Percentiles rank a stretch among this genome's conserved stretches.
Conservation (phyloP, 495 filamentous ascomycete species). For the Neurospora intermedia region DNA sequence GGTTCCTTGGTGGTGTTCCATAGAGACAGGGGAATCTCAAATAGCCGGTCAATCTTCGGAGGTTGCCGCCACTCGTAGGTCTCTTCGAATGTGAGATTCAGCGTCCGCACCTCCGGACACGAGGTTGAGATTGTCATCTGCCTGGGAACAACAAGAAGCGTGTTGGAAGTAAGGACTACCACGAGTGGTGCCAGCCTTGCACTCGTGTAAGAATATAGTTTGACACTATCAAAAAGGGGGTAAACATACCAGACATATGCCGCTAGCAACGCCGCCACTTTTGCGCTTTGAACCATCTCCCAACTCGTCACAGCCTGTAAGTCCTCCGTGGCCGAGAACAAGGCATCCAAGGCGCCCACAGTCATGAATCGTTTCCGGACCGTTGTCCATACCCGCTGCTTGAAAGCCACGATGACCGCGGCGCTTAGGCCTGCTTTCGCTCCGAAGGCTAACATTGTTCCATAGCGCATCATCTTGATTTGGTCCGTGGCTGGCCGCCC, state of each 20-base stretch:
- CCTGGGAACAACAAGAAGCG: slow-evolving; percentile 20
- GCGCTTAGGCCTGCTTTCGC: slow-evolving; percentile 27
- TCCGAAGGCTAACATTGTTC: slow-evolving; percentile 22
- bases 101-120: slow-evolving; percentile 21
- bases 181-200: slow-evolving; percentile 21
- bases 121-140: slow-evolving; percentile 2
- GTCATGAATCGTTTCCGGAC: slow-evolving; percentile 22
- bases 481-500: slow-evolving; percentile 22
- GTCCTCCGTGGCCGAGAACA: slow-evolving; percentile 27
- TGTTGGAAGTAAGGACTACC: slow-evolving; percentile 29
- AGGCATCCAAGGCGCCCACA: slow-evolving; percentile 24
- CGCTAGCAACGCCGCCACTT: slow-evolving; percentile 21
- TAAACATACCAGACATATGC: slow-evolving; percentile 21
- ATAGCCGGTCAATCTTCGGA: slow-evolving; percentile 14
- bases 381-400: slow-evolving; percentile 27
- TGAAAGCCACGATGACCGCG: slow-evolving; percentile 21
- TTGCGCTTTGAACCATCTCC: slow-evolving; percentile 25
- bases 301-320: slow-evolving; percentile 17
- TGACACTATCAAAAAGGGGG: background rate
- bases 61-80: slow-evolving; percentile 25
- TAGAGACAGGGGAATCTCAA: slow-evolving; percentile 18
- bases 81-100: slow-evolving; percentile 28
- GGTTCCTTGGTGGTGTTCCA: slow-evolving; percentile 26
- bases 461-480: slow-evolving; percentile 29
- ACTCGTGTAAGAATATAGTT: slow-evolving; percentile 7